Base-by-base conservation (phyloP, 495 filamentous ascomycete genomes). In the Penicillium silybi region DNA sequence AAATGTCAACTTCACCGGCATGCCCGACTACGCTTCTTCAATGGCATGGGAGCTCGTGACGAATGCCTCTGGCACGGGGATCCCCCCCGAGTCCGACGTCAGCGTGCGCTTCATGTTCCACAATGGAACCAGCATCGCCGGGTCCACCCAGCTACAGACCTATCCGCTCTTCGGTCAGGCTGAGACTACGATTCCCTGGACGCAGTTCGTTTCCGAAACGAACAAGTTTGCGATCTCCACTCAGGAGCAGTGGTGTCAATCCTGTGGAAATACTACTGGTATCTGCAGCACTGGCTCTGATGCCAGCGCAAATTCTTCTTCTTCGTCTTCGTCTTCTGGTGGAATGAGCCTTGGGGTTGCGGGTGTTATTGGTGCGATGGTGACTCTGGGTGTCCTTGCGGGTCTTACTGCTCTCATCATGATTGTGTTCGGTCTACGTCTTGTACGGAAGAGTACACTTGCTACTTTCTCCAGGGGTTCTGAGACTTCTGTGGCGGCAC, bases 351-450 rank as follows among this genome's bases (percentile, higher is more conserved):
- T 35, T 61, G 67, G 39, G 46, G 76, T 75, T 53, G 80, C 69
- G 2, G 83, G 83, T 46, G 80, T 85, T 7, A 82, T 86, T 62
- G 83, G 83, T 27, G 84, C 82, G 1, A 75, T 84, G 64, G 79
- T 85, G 2, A 83, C 82, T 2, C 59, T 86, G 23, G 82, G 70
- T 27, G 73, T 83, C 10, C 62, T 83, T 18, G 52, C 83, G 18
- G 78, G 72, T 0, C 43, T 77, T 4, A 13, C 46, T 3, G 23
- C 45, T 3, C 27, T 54, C 6, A 38, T 53, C 10, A 50, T 58
- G 35, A 6, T 58, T n/a, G 41, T 39, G 10, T 46, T 67, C 51
- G 52, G 42, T 57, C 47, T 49, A 6, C 38, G 47, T 3, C 25
- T 49, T 6, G 47, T 49, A 8, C 47, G 38, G 23, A 49, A 49